Evolutionary conservation across 345 rosid species (phyloP), one percentile per base, ranked within the genome.

Genomic region (Psidium guajava): DNA sequence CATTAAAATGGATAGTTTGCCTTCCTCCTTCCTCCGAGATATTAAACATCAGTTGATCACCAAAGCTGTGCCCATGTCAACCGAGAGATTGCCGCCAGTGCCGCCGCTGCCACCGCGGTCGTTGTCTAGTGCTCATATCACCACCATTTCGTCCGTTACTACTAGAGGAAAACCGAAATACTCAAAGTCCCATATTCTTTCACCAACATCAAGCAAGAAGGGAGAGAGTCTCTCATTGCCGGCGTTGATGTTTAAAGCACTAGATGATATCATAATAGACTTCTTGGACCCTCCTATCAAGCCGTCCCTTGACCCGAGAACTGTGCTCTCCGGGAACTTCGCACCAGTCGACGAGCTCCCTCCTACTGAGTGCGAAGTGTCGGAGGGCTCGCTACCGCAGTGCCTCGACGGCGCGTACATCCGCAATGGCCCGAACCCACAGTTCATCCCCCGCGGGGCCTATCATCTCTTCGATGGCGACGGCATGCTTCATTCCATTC

Each of bases 391-490:
- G 50, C 89, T 93, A 11, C 93, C 93, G 0, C 44, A 90, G 0
- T 91, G 91, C 77, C 90, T 93, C 9, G 90, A 91, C 6, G 95
- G 94, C 40, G 92, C 93, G 0, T 93, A 90, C 87, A 88, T 93
- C 49, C 91, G 92, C 21, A 91, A 92, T 15, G 94, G 94, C 54
- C 95, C 95, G 0, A 93, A 92, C 86, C 93, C 94, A 1, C 93
- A 92, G 86, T 92, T 75, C 90, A 86, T 90, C 32, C 95, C 95
- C n/a, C 89, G 89, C 3, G 95, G 93, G 8, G 91, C 92, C 77
- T 92, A 91, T 89, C 94, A 92, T 84, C 84, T 91, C 42, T 92
- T 92, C 75, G 93, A 92, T 36, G 92, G 94, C 2, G 94, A 92
- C n/a, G 93, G 94, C 50, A 92, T 92, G 94, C 93, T 92, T 84